Evolutionary conservation across 2,329 filamentous ascomycete species (phyloP).

Genomic region (Botrytis hyacinthi): DNA sequence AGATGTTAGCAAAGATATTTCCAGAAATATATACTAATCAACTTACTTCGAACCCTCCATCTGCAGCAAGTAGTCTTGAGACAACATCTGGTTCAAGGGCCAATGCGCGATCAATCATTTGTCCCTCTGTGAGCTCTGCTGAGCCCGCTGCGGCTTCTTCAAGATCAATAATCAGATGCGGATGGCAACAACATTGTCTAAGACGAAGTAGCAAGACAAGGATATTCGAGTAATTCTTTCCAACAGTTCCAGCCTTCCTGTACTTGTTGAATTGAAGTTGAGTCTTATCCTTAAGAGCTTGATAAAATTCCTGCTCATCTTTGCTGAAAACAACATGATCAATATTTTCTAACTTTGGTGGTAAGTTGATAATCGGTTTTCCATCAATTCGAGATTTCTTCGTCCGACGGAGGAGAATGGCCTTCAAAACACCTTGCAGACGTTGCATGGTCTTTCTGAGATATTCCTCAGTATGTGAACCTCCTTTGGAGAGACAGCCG

Average conservation of each 20-base stretch:
- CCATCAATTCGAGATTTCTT: slow-evolving; percentile 79
- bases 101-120: slow-evolving; percentile 60
- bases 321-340: slow-evolving; percentile 64
- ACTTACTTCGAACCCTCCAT: slow-evolving; percentile 48
- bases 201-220: slow-evolving; percentile 76
- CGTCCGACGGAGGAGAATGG: slow-evolving; percentile 77
- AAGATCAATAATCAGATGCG: slow-evolving; percentile 67
- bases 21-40: not conserved
- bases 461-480: slow-evolving; percentile 22
- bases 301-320: slow-evolving; percentile 65
- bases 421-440: slow-evolving; percentile 73
- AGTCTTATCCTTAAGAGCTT: slow-evolving; percentile 62
- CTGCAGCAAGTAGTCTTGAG: slow-evolving; percentile 54
- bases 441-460: slow-evolving; percentile 59
- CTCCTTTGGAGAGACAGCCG: slow-evolving; percentile 33
- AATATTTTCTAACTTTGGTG: slow-evolving; percentile 60
- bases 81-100: slow-evolving; percentile 60
- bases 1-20: slow-evolving; percentile 20
- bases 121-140: slow-evolving; percentile 23
- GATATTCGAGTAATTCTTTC: slow-evolving; percentile 74
- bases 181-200: slow-evolving; percentile 79
- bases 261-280: slow-evolving; percentile 75
- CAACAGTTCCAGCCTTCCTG: slow-evolving; percentile 64
- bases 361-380: slow-evolving; percentile 68
- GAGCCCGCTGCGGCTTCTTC: slow-evolving; percentile 40